Evolutionary conservation across 2,329 filamentous ascomycete species (phyloP).

Genomic region (Chrysosporium queenslandicum): DNA sequence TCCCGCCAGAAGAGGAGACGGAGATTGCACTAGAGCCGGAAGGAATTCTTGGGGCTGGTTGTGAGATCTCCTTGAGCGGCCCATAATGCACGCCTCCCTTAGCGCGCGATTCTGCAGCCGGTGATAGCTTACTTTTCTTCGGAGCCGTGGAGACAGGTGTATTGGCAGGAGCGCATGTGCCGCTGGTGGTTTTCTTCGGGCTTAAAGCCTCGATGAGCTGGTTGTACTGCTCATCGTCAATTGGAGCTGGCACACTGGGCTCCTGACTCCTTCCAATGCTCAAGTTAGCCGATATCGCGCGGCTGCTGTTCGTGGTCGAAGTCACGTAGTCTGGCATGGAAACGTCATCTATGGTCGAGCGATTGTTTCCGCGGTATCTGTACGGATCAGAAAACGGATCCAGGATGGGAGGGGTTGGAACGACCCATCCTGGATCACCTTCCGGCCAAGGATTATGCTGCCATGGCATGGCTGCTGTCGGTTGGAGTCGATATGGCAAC

Average conservation of each 20-base stretch:
- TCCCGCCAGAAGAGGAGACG: slow-evolving; percentile 16
- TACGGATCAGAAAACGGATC: slow-evolving; percentile 38
- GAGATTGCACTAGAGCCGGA: slow-evolving; percentile 28
- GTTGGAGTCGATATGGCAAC: slow-evolving; percentile 24
- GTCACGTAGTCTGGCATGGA: slow-evolving; percentile 41
- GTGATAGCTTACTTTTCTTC: background rate
- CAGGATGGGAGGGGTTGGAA: slow-evolving; percentile 22
- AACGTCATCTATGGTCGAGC: slow-evolving; percentile 36
- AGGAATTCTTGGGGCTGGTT: slow-evolving; percentile 24
- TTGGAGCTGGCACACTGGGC: slow-evolving; percentile 26
- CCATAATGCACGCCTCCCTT: slow-evolving; percentile 18
- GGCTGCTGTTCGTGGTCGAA: slow-evolving; percentile 34
- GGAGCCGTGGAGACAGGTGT: slow-evolving; percentile 26
- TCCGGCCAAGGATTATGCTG: slow-evolving; percentile 15
- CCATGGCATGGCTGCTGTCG: slow-evolving; percentile 24
- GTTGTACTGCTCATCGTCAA: slow-evolving; percentile 32
- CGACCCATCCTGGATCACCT: slow-evolving; percentile 24
- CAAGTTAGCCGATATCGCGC: slow-evolving; percentile 33
- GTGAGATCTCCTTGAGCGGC: slow-evolving; percentile 25
- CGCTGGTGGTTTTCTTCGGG: slow-evolving; percentile 25
- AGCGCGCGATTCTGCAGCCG: background rate
- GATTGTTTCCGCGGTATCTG: slow-evolving; percentile 24
- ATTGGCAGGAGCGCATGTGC: slow-evolving; percentile 27
- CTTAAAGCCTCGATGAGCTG: slow-evolving; percentile 32
- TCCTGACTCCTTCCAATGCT: slow-evolving; percentile 37